Conservation (phyloP, 495 filamentous ascomycete genomes). For the Saxophila tyrrhenica region DNA sequence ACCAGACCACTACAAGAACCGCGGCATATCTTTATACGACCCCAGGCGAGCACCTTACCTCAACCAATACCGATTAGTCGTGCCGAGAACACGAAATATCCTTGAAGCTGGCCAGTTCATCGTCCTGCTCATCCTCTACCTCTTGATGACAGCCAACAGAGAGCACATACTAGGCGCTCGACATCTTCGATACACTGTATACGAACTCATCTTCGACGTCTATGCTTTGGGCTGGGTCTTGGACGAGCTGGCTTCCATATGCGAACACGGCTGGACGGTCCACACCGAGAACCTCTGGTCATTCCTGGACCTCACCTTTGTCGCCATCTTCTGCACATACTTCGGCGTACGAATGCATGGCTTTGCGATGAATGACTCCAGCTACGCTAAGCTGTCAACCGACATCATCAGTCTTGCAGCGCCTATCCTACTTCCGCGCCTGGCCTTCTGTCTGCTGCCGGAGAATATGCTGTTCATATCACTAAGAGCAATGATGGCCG, state of each 20-base stretch:
- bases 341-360: slow-evolving; percentile 49
- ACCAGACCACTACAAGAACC: slow-evolving; percentile 62
- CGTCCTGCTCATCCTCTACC: slow-evolving; percentile 47
- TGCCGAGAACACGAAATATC: slow-evolving; percentile 55
- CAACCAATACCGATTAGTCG: slow-evolving; percentile 65
- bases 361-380: slow-evolving; percentile 30
- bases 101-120: slow-evolving; percentile 59
- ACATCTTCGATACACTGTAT: slow-evolving; percentile 32
- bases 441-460: slow-evolving; percentile 63
- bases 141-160: slow-evolving; percentile 52
- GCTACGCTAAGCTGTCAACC: slow-evolving; percentile 44
- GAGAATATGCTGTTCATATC: slow-evolving; percentile 65
- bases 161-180: slow-evolving; percentile 27
- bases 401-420: slow-evolving; percentile 60
- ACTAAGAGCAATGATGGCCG: slow-evolving; percentile 60
- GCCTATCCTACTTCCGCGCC: slow-evolving; percentile 56
- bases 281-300: slow-evolving; percentile 72
- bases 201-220: slow-evolving; percentile 50
- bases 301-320: slow-evolving; percentile 61
- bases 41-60: slow-evolving; percentile 52
- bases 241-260: slow-evolving; percentile 59
- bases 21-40: slow-evolving; percentile 58
- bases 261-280: slow-evolving; percentile 64
- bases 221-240: slow-evolving; percentile 62
- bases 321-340: slow-evolving; percentile 49